Percentiles rank a stretch among this genome's conserved stretches.
Conservation (phyloP, 78 protist genomes). For the Carpediemonas membranifera region DNA sequence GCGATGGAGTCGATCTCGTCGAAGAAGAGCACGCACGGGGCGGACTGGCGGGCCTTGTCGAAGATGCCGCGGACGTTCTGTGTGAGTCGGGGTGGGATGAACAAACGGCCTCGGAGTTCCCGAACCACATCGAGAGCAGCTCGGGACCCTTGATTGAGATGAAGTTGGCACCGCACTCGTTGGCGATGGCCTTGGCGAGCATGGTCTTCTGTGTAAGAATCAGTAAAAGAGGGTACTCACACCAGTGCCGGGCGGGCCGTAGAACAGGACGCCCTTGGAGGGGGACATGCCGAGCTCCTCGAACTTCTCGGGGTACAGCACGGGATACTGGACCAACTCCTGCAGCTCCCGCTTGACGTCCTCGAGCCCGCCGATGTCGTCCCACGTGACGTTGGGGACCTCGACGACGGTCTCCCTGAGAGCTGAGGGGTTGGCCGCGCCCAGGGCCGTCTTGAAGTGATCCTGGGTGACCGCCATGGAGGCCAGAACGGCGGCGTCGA, state of each 20-base stretch:
- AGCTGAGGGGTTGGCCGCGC: slow-evolving; percentile 89
- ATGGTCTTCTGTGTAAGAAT: slow-evolving; percentile 76
- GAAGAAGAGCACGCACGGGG: slow-evolving; percentile 99
- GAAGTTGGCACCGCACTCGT: slow-evolving; percentile 99
- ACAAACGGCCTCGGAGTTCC: too few species aligned
- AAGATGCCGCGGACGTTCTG: slow-evolving; percentile 97
- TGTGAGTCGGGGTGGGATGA: too few species aligned
- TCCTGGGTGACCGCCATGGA: slow-evolving; percentile 79
- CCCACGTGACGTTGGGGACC: slow-evolving; percentile 98
- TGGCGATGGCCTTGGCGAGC: slow-evolving; percentile 99
- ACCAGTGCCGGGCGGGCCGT: slow-evolving; percentile 98
- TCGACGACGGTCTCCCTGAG: slow-evolving; percentile 97
- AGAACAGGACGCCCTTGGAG: slow-evolving; percentile 96
- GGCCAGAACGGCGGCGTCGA: slow-evolving; percentile 93
- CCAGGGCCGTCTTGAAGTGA: slow-evolving; percentile 78
- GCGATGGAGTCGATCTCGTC: slow-evolving; percentile 99
- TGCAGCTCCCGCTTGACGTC: slow-evolving; percentile 74
- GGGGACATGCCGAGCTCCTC: slow-evolving; percentile 95
- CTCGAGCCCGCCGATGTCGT: slow-evolving; percentile 99
- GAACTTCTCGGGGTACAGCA: slow-evolving; percentile 97
- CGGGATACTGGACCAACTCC: slow-evolving; percentile 95
- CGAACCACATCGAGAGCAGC: slow-evolving; percentile 99
- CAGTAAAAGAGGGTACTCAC: slow-evolving; percentile 49
- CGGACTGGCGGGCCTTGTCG: slow-evolving; percentile 98
- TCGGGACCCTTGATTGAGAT: slow-evolving; percentile 95